Evolutionary conservation across 169 alveolate genomes (phyloP), one percentile per base, ranked within the genome.

Genomic region (Plasmodium billcollinsi): DNA sequence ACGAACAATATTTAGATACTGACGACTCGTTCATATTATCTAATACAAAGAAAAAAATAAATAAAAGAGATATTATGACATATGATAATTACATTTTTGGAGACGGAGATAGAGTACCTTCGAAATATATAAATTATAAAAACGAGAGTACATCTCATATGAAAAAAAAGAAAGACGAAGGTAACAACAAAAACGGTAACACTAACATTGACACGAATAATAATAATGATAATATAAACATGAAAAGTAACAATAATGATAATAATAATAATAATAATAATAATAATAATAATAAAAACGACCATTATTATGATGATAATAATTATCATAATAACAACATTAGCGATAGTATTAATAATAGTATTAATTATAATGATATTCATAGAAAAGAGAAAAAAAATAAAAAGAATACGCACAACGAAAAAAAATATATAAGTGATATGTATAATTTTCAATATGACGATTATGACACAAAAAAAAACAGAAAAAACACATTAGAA

Each of bases 401-500:
- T 3, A 21, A 15, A 47, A 59, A 33, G 33, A n/a, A n/a, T 61
- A 20, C 26, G 29, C 26, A 61, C 1, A 21, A 61, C 26, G 70
- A 61, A 61, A 18, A 61, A 18, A 61, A 61, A 39, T 61, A 61
- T 61, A 61, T 61, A 4, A 54, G 54, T 11, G 50, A 73, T 14
- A 14, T 54, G 21, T 15, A 33, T 21, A 63, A 56, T 8, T 26
- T 9, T 14, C 14, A 29, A 73, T 14, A 45, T 50, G 72, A 73
- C 11, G 71, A 73, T 52, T 24, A n/a, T 26, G 24, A 39, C 5
- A 2, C n/a, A 26, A 54, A 14, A 73, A 50, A 20, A 73, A 73
- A 56, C 0, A 14, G 33, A 21, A 15, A 18, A 20, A 9, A 20
- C 21, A 61, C 29, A 61, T 24, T 61, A 33, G 43, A 33, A 33